Percentiles rank a stretch among this genome's conserved stretches.
Conservation (phyloP, 768 basidiomycete species). For the Pulveroboletus sp. region DNA sequence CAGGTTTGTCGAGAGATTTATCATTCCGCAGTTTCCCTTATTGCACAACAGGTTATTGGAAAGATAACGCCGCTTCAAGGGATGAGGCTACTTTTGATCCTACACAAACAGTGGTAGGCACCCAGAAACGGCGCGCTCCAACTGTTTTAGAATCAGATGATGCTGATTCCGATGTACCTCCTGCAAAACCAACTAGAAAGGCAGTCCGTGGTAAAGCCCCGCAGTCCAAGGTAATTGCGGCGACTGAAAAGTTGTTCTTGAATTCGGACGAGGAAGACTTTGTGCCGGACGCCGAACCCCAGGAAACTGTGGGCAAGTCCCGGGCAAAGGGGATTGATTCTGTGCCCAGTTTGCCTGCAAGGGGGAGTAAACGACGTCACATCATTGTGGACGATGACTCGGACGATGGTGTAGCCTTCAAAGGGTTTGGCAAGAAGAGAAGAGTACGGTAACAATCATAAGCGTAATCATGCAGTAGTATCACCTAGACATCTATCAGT, state of each 20-base stretch:
- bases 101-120: conserved; percentile 15
- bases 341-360: conserved; percentile 7
- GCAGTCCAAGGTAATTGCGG: conserved; percentile 25
- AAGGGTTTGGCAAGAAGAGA: conserved; percentile 48
- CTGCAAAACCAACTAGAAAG: conserved; percentile 12
- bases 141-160: conserved; percentile 43
- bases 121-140: conserved; percentile 24
- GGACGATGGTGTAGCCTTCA: conserved; percentile 70
- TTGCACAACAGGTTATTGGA: conserved; percentile 53
- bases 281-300: not conserved
- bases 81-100: conserved; percentile 14
- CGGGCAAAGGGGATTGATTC: conserved; percentile 4
- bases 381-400: conserved; percentile 63
- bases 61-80: conserved; percentile 30
- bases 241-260: conserved; percentile 47
- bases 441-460: conserved; percentile 5
- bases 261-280: conserved; percentile 45
- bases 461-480: not conserved
- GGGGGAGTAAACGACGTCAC: conserved; percentile 27
- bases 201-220: conserved; percentile 23
- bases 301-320: not conserved
- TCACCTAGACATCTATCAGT: not conserved
- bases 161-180: conserved; percentile 23
- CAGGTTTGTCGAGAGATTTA: conserved; percentile 34
- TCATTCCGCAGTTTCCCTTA: conserved; percentile 1